Evolutionary conservation across 2,329 filamentous ascomycete species (phyloP), one percentile per base, ranked within the genome.

Genomic region (Colletotrichum lentis): DNA sequence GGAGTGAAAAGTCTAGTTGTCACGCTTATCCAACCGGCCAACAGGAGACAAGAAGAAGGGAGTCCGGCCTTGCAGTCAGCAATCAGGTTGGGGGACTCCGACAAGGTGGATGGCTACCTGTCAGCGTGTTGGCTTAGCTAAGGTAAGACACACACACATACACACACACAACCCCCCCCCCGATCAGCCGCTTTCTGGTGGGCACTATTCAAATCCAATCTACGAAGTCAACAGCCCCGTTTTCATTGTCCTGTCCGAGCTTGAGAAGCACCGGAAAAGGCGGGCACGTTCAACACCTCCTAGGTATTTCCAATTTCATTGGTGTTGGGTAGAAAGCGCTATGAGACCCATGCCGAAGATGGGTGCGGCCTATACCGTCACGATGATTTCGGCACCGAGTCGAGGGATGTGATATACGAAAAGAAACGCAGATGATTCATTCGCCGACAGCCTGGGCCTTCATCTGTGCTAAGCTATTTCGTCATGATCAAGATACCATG

Each of bases 401-500:
- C 7, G 8, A 31, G 27, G 18, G 31, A n/a, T 20, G 1, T 35
- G 5, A 18, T 14, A 31, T n/a, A n/a, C 20, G 10, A 43, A 41
- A 27, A 20, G 12, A 18, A 39, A 59, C 27, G 43, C 55, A 14
- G 18, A 31, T 58, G 14, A n/a, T 22, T 49, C 31, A 39, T 59
- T 49, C n/a, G 43, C 43, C 43, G 44, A 49, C 8, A 10, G 56
- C 56, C 61, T 49, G 31, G 43, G 56, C 43, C 43, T 35, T 24
- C 43, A 37, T 22, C 18, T 59, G 44, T 59, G 44, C 56, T 59
- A 49, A n/a, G 20, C 31, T 47, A 27, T 39, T 59, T 39, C 44
- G 27, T 18, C 43, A 59, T 59, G 56, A 49, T 59, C 56, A 39
- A n/a, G 20, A 39, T 59, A 49, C 11, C 56, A 59, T 59, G 12